Conservation (phyloP, 805 yeast genomes). For the Lachancea mirantina region DNA sequence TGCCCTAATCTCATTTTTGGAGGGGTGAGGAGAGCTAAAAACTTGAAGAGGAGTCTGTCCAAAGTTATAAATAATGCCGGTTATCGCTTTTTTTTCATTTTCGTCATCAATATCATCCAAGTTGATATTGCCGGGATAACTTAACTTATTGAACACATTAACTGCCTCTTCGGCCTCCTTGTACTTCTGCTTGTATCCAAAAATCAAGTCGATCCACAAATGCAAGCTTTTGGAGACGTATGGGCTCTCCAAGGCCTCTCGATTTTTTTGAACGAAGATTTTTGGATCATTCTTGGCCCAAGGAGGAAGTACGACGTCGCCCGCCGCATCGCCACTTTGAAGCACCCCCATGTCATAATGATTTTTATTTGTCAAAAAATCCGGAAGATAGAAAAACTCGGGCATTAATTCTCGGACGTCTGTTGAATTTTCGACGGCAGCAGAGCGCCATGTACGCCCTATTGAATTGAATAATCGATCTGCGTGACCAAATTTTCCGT, state of each 20-base stretch:
- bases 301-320: slow-evolving; percentile 65
- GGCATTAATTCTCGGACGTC: slow-evolving; percentile 87
- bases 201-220: slow-evolving; percentile 78
- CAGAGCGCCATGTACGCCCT: slow-evolving; percentile 73
- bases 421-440: slow-evolving; percentile 71
- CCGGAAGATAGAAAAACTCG: slow-evolving; percentile 78
- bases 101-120: slow-evolving; percentile 68
- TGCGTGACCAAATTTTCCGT: slow-evolving; percentile 84
- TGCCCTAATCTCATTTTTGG: slow-evolving; percentile 10
- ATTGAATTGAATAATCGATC: slow-evolving; percentile 73
- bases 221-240: slow-evolving; percentile 71
- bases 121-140: slow-evolving; percentile 79
- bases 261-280: slow-evolving; percentile 62
- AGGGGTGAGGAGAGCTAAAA: slow-evolving; percentile 61
- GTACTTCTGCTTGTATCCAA: slow-evolving; percentile 77
- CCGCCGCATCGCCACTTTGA: slow-evolving; percentile 51
- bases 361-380: slow-evolving; percentile 61
- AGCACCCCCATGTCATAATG: slow-evolving; percentile 61
- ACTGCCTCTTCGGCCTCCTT: slow-evolving; percentile 54
- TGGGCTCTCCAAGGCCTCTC: slow-evolving; percentile 79
- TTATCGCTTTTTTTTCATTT: slow-evolving; percentile 64
- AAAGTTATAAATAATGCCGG: slow-evolving; percentile 83
- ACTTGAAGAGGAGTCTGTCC: slow-evolving; percentile 84
- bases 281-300: slow-evolving; percentile 81
- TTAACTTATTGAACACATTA: slow-evolving; percentile 77